These are phyloP conservation scores for Evernia prunastri DNA, from an alignment of 495 filamentous ascomycete genomes.

Conservation along the genomic window DNA sequence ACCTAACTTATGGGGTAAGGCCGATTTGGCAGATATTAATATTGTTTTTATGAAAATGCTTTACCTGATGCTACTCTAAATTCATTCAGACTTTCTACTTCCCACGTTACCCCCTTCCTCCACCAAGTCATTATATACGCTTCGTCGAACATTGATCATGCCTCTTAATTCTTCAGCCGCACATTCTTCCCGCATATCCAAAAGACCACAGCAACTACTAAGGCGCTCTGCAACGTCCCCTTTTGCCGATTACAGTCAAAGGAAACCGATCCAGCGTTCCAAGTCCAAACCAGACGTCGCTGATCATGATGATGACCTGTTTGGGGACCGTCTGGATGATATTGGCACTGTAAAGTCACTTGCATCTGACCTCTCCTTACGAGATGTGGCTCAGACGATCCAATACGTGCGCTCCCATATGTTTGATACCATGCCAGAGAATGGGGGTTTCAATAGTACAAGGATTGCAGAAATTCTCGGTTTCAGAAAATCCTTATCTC, in stretches of 20 bases:
- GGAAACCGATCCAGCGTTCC: constrained; percentile 44
- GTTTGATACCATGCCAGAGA: constrained; percentile 62
- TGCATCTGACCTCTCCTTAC: constrained; percentile 46
- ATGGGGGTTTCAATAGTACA: constrained; percentile 65
- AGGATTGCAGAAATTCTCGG: constrained; percentile 66
- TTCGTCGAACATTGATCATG: constrained; percentile 18
- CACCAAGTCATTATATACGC: no score
- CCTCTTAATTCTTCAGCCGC: constrained; percentile 30
- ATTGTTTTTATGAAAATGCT: no score
- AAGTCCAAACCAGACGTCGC: constrained; percentile 28
- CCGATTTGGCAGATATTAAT: no score
- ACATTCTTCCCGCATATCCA: constrained; percentile 32
- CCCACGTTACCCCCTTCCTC: not conserved
- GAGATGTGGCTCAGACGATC: constrained; percentile 60
- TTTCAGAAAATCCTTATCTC: constrained; percentile 58
- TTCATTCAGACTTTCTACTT: no score
- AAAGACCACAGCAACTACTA: constrained; percentile 23
- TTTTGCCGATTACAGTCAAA: constrained; percentile 50
- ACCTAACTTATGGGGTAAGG: no score
- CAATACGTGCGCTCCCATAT: constrained; percentile 54
- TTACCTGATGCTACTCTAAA: no score
- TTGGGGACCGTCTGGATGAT: constrained; percentile 51
- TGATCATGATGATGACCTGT: constrained; percentile 38
- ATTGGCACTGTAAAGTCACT: constrained; percentile 48
- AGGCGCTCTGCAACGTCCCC: constrained; percentile 41